Evolutionary conservation across 139 green algal species (phyloP), one percentile per base, ranked within the genome.

Genomic region (Diplosphaera chodatii): DNA sequence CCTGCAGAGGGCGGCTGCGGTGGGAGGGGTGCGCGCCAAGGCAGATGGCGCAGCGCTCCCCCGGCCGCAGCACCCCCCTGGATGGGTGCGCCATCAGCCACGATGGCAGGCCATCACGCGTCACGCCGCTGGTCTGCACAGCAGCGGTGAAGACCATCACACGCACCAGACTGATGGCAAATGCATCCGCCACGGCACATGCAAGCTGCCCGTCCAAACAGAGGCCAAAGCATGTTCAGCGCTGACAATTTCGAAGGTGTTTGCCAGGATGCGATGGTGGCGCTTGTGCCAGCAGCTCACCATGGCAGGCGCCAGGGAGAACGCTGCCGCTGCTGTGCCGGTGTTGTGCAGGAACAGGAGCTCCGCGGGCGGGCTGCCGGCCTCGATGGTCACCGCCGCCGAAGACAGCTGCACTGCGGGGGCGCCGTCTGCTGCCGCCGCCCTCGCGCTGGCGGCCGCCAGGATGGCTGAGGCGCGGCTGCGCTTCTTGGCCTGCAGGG

Each of bases 401-500:
- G 41, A 13, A 32, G 10, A 3, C 33, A 33, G 6, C 3, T 10
- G 13, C 29, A 67, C 31, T 33, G 0, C 5, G 15, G 23, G 32
- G 3, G 4, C 29, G n/a, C 25, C 22, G 21, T 13, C 40, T 3
- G 3, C 33, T 41, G 37, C 41, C 40, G 37, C n/a, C 20, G 48
- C 48, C 32, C 40, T 22, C 20, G 40, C n/a, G 27, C 31, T 18
- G 31, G 30, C 18, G 29, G 18, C 48, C 28, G 31, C 27, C 48
- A 31, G 40, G 31, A 68, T 68, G 27, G 29, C 21, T 74, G 33
- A 28, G 31, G 40, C 28, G 29, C n/a, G 55, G 23, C 40, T 3
- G 10, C 75, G 72, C 20, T 78, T 68, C n/a, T 80, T 80, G 34
- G 40, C 31, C 48, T 82, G 75, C 6, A 48, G 37, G 37, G 37